phyloP scores from a whole-genome alignment of 2,329 filamentous ascomycete species.

The Amauroascus niger region DNA sequence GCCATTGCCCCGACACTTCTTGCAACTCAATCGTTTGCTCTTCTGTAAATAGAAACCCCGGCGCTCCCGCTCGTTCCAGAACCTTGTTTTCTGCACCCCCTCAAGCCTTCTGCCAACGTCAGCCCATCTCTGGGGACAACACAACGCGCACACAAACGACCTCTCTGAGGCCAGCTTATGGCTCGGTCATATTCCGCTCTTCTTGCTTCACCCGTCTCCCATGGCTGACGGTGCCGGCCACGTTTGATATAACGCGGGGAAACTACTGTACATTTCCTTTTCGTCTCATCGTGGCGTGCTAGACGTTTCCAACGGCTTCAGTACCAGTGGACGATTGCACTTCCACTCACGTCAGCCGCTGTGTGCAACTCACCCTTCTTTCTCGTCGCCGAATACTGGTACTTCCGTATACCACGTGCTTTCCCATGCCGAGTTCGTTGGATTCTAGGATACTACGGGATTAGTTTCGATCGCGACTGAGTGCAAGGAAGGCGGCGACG shows the following conservation, averaged over 20 bases:
- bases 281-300: background rate
- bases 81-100: background rate
- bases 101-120: background rate
- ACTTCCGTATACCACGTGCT: background rate
- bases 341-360: background rate
- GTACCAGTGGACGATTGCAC: background rate
- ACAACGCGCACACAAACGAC: background rate
- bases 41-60: background rate
- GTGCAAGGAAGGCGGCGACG: background rate
- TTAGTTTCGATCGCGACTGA: background rate
- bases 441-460: background rate
- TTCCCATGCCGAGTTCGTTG: background rate
- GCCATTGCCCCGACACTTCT: background rate
- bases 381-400: background rate
- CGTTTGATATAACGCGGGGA: background rate
- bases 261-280: background rate
- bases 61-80: slow-evolving; percentile 1
- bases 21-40: background rate
- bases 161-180: background rate
- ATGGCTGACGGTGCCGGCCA: background rate
- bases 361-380: background rate
- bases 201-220: background rate
- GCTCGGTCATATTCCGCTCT: background rate
- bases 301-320: background rate
- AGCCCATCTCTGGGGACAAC: background rate